Evolutionary conservation across 768 basidiomycete genomes (phyloP).

Genomic region (Amanita pseudoporphyria): DNA sequence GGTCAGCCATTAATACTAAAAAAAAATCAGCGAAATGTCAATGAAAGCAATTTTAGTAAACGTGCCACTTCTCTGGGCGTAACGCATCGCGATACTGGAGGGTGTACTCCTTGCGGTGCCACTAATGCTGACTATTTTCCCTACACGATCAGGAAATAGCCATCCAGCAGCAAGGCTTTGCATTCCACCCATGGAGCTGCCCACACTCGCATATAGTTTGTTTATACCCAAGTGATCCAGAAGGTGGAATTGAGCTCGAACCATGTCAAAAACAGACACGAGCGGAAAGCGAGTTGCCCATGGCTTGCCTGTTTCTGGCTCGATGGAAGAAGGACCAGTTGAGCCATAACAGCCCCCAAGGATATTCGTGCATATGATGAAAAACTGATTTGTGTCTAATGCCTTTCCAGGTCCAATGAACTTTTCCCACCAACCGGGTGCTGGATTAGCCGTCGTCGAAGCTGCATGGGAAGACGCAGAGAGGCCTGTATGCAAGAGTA

Average conservation of each 20-base stretch:
- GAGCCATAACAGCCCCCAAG: slow-evolving; percentile 97
- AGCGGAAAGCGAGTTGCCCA: slow-evolving; percentile 93
- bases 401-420: slow-evolving; percentile 95
- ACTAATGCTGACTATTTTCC: slow-evolving; percentile 88
- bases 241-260: slow-evolving; percentile 81
- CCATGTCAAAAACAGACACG: slow-evolving; percentile 95
- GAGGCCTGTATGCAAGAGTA: slow-evolving; percentile 92
- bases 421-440: slow-evolving; percentile 97
- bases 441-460: slow-evolving; percentile 62
- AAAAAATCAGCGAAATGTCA: not conserved
- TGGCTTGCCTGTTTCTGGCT: slow-evolving; percentile 54
- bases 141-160: slow-evolving; percentile 81
- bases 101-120: slow-evolving; percentile 91
- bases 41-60: slow-evolving; percentile 8
- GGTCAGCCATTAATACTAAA: slow-evolving; percentile 96
- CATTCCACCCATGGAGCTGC: slow-evolving; percentile 97
- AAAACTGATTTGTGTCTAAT: slow-evolving; percentile 88
- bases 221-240: slow-evolving; percentile 79
- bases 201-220: slow-evolving; percentile 87
- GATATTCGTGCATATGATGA: slow-evolving; percentile 93
- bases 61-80: slow-evolving; percentile 92
- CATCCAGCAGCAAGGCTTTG: slow-evolving; percentile 94
- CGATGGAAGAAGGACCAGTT: slow-evolving; percentile 84
- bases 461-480: slow-evolving; percentile 95
- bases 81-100: slow-evolving; percentile 90